Base-by-base conservation (phyloP, 306 rosid genomes). In the Sicyos edulis region DNA sequence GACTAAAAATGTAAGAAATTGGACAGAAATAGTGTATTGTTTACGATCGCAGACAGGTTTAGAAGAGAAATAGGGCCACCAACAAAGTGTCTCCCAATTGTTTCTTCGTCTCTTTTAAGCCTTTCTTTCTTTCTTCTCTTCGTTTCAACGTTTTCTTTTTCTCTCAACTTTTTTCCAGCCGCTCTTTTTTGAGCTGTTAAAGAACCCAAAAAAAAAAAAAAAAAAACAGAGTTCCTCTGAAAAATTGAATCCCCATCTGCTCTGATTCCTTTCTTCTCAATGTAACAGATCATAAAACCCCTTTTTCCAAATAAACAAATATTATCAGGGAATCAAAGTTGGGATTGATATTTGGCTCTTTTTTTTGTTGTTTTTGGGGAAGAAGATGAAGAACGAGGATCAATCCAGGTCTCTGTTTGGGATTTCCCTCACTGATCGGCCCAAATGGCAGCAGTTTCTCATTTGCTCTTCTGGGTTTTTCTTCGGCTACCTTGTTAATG, bases 401-500 rank as follows among this genome's bases (percentile, higher is more conserved):
- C 84, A 77, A 77, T 32, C 76, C 2, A 78, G 83, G 78, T 80
- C 82, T 65, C 82, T 84, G 10, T 87, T 87, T 68, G 87, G 88
- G 85, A 81, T 86, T 80, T 83, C 84, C 10, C 87, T 86, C 40
- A 57, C 83, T 16, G 74, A 81, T 26, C 79, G 84, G 66, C 82
- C 87, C 21, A 76, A 50, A 57, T 86, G 87, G 90, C 82, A 79
- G 16, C 90, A 79, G 64, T 86, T 86, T 71, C 53, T 83, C 51
- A 79, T 86, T 64, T 86, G 90, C 56, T 75, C 87, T 51, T 76
- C 90, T 64, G 87, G 90, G 52, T 83, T 86, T 83, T 84, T 87
- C 84, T 77, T 84, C 56, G 91, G 91, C 17, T 87, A 87, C 81
- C 87, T 84, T 22, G 84, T 82, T 54, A 87, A 87, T 77, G 91